phyloP scores from a whole-genome alignment of 2,329 filamentous ascomycete species.

The Aureobasidium mangrovei region DNA sequence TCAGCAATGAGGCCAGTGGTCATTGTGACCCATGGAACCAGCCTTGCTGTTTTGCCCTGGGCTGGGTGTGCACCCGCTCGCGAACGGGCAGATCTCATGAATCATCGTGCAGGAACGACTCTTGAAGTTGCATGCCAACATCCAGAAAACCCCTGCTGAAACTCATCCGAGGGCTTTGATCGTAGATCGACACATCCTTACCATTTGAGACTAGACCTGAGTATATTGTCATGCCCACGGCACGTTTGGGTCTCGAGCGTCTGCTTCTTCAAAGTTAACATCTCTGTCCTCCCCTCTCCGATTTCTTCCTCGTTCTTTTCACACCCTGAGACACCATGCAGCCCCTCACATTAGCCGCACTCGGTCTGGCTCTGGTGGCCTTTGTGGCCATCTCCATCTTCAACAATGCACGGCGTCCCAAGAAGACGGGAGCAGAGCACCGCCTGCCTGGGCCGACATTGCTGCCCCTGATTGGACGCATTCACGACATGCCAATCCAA shows the following conservation, averaged over 20 bases:
- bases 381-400: conserved; percentile 29
- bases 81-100: conserved; percentile 9
- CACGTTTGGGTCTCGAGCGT: conserved; percentile 6
- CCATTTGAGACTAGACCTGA: conserved; percentile 6
- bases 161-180: conserved; percentile 3
- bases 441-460: conserved; percentile 34
- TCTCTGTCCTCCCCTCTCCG: conserved; percentile 7
- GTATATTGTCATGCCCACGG: conserved; percentile 11
- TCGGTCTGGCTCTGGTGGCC: conserved; percentile 30
- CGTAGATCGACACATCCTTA: conserved; percentile 7
- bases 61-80: background rate
- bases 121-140: conserved; percentile 9
- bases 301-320: background rate
- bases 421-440: conserved; percentile 26
- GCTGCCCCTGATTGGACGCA: conserved; percentile 28
- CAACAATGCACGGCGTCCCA: conserved; percentile 28
- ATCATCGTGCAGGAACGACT: conserved; percentile 13
- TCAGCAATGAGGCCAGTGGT: background rate
- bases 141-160: background rate
- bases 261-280: conserved; percentile 6
- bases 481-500: conserved; percentile 41
- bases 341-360: conserved; percentile 30
- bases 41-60: background rate
- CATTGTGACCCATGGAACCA: background rate
- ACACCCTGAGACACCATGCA: conserved; percentile 28